Conservation (phyloP, 2,329 filamentous ascomycete species). For the Colletotrichum neosansevieriae region DNA sequence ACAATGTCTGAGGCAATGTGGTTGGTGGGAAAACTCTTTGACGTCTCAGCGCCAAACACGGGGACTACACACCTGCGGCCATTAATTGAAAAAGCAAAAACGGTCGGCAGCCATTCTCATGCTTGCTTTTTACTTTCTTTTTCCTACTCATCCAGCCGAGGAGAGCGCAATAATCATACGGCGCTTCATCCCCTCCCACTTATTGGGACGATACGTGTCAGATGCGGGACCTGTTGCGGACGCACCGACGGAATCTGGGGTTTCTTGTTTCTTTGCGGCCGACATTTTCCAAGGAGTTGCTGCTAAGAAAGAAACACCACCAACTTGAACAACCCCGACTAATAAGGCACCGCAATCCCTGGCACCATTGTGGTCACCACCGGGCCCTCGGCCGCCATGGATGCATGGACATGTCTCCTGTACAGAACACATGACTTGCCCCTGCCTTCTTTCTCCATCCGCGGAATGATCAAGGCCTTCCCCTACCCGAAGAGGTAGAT, state of each 20-base stretch:
- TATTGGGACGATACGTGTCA: no score
- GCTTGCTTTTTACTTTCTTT: conserved; percentile 22
- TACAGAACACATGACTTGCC: neutral
- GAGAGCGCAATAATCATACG: conserved; percentile 14
- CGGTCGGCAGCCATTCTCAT: conserved; percentile 15
- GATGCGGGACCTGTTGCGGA: neutral
- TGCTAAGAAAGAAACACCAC: no score
- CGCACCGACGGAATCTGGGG: neutral
- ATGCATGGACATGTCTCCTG: neutral
- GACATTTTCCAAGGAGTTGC: no score
- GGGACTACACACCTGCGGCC: conserved; percentile 15
- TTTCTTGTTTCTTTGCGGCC: neutral
- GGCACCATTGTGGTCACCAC: neutral
- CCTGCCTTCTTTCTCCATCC: neutral
- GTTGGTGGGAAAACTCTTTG: conserved; percentile 37
- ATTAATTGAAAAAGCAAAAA: conserved; percentile 19
- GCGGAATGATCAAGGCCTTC: neutral
- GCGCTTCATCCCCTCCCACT: neutral
- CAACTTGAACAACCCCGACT: neutral
- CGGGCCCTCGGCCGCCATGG: neutral
- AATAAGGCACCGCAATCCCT: neutral
- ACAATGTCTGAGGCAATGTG: conserved; percentile 32
- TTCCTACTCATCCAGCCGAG: conserved; percentile 14
- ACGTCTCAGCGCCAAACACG: conserved; percentile 36
- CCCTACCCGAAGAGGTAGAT: neutral